phyloP scores from a whole-genome alignment of 2,329 filamentous ascomycete genomes.

The Exutisphaerella laricina region DNA sequence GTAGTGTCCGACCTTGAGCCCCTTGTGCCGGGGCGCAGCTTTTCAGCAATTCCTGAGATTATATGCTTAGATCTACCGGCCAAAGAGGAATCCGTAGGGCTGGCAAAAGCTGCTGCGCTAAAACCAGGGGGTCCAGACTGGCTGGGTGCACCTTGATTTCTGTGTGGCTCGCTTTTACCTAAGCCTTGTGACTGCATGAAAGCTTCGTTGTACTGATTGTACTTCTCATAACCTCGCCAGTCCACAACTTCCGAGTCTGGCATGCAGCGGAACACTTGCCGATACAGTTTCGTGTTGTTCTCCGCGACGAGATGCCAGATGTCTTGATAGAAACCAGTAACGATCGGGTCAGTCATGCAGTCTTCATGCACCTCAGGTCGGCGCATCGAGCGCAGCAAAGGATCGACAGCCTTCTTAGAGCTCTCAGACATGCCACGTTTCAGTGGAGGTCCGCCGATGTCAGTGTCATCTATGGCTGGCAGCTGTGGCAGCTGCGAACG shows the following conservation, averaged over 20 bases:
- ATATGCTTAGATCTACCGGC: conserved; percentile 17
- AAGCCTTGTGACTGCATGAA: conserved; percentile 63
- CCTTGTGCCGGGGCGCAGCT: conserved; percentile 30
- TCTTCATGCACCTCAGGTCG: conserved; percentile 73
- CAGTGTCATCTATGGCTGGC: conserved; percentile 68
- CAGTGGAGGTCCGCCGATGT: conserved; percentile 70
- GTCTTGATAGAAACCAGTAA: conserved; percentile 75
- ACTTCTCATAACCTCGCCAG: conserved; percentile 91
- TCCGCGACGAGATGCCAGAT: conserved; percentile 81
- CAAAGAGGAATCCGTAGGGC: conserved; percentile 10
- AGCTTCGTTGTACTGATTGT: conserved; percentile 66
- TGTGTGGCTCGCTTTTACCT: conserved; percentile 49
- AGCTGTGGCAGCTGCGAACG: conserved; percentile 66
- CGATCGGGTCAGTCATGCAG: conserved; percentile 89
- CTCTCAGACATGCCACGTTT: conserved; percentile 49
- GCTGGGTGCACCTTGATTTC: conserved; percentile 43
- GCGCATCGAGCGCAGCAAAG: conserved; percentile 60
- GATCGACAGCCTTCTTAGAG: conserved; percentile 38
- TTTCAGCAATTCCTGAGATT: conserved; percentile 31
- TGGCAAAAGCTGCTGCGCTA: conserved; percentile 23
- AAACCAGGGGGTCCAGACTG: conserved; percentile 47
- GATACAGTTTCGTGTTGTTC: conserved; percentile 94
- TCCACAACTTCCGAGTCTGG: conserved; percentile 89
- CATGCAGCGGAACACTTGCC: conserved; percentile 92
- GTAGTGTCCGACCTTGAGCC: conserved; percentile 18